Conservation (phyloP, 2,329 filamentous ascomycete species). For the Nemania serpens region DNA sequence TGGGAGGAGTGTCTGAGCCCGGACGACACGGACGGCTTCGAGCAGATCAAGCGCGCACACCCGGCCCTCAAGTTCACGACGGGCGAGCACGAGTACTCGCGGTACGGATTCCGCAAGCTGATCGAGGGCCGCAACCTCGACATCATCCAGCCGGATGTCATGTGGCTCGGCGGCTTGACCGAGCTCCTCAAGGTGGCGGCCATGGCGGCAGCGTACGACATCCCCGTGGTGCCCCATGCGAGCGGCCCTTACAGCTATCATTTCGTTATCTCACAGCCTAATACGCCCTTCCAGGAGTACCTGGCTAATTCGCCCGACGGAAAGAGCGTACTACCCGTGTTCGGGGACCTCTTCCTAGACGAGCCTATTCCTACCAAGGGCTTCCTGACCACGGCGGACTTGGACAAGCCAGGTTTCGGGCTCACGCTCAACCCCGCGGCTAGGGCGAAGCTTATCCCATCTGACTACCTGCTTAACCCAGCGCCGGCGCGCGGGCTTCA, state of each 20-base stretch:
- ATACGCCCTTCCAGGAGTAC: conserved; percentile 95
- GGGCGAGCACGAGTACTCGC: conserved; percentile 92
- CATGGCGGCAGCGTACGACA: conserved; percentile 89
- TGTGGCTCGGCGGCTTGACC: conserved; percentile 95
- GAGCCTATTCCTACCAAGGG: conserved; percentile 87
- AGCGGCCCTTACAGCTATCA: conserved; percentile 95
- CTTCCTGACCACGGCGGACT: conserved; percentile 75
- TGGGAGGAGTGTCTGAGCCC: conserved; percentile 94
- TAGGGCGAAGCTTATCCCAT: conserved; percentile 72
- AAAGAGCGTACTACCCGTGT: conserved; percentile 86
- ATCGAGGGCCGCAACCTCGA: conserved; percentile 90
- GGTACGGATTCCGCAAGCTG: conserved; percentile 93
- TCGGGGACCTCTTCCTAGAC: conserved; percentile 87
- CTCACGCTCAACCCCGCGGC: conserved; percentile 83
- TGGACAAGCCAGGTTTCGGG: conserved; percentile 91
- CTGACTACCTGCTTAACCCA: conserved; percentile 72
- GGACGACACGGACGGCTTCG: conserved; percentile 90
- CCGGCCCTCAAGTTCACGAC: conserved; percentile 93
- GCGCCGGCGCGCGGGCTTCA: conserved; percentile 55
- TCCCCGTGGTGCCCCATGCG: conserved; percentile 93
- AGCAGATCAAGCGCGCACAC: conserved; percentile 86
- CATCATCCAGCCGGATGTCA: conserved; percentile 93
- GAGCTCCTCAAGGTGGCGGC: conserved; percentile 88
- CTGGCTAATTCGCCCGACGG: conserved; percentile 91
- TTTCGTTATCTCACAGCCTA: conserved; percentile 91